Percentiles rank a stretch among this genome's conserved stretches.
These are phyloP conservation scores for Saccharomycopsis vini DNA, from an alignment of 805 yeast genomes.

Conservation along the genomic window DNA sequence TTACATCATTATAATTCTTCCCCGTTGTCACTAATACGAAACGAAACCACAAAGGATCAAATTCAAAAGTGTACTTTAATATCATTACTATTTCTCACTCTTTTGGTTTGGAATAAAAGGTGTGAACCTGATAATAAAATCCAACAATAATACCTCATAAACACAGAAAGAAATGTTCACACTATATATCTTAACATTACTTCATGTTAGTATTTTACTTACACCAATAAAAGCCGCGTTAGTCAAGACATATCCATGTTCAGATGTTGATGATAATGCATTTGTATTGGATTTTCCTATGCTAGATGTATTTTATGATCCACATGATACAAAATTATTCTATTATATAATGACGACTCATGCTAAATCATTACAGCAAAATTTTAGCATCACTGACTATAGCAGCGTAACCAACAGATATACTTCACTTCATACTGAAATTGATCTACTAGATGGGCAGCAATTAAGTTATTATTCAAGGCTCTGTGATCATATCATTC, in stretches of 20 bases:
- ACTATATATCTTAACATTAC: too few relatives aligned
- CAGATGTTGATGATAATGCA: slow-evolving; percentile 1
- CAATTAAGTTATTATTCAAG: slow-evolving; percentile 33
- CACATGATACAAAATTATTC: slow-evolving; percentile 7
- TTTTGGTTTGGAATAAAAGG: too few relatives aligned
- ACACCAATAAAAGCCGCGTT: neutral
- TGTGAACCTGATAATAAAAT: too few relatives aligned
- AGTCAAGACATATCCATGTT: slow-evolving; percentile 3
- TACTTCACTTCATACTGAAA: slow-evolving; percentile 39
- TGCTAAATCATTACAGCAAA: neutral
- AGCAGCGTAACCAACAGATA: slow-evolving; percentile 36
- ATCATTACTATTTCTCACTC: too few relatives aligned
- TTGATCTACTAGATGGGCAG: slow-evolving; percentile 36
- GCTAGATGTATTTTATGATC: slow-evolving; percentile 15
- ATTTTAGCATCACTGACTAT: slow-evolving; percentile 32
- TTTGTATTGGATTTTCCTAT: slow-evolving; percentile 9
- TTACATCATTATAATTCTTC: too few relatives aligned
- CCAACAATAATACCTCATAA: too few relatives aligned
- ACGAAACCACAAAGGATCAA: too few relatives aligned
- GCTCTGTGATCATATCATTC: slow-evolving; percentile 30
- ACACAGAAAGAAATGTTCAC: too few relatives aligned
- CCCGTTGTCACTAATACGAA: too few relatives aligned
- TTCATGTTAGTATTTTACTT: too few relatives aligned
- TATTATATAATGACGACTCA: slow-evolving; percentile 2
- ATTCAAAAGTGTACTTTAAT: too few relatives aligned